A percentile compares a stretch with the other conserved stretches of the same genome.
Evolutionary conservation across 1,139 yeast genomes (phyloP).

Genomic region (Yamadazyma dendronema): DNA sequence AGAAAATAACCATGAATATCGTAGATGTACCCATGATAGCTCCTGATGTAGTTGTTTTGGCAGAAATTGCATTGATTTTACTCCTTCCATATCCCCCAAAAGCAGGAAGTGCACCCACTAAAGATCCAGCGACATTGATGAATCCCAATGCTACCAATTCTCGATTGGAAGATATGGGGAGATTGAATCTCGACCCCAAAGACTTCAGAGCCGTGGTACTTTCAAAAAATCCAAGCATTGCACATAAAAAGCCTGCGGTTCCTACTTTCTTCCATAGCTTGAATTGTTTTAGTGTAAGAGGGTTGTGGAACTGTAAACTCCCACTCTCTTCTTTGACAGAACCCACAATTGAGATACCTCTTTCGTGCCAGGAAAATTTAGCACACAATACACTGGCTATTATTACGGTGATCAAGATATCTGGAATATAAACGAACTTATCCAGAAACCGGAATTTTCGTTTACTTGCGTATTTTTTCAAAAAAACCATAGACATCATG

Average conservation of each 20-base stretch:
- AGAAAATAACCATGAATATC: constrained; percentile 57
- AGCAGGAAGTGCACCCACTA: constrained; percentile 82
- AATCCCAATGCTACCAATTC: constrained; percentile 82
- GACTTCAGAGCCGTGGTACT: constrained; percentile 91
- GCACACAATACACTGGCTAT: constrained; percentile 59
- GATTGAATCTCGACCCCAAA: constrained; percentile 61
- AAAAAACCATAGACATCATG: constrained; percentile 37
- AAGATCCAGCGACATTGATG: constrained; percentile 63
- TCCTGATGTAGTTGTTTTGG: constrained; percentile 81
- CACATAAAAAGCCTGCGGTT: constrained; percentile 68
- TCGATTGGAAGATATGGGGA: constrained; percentile 71
- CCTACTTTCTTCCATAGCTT: constrained; percentile 43
- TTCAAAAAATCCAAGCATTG: constrained; percentile 89
- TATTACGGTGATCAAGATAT: constrained; percentile 73
- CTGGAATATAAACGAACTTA: constrained; percentile 65
- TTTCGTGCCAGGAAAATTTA: constrained; percentile 50
- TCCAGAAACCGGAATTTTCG: constrained; percentile 16
- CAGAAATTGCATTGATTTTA: constrained; percentile 82
- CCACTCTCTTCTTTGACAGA: constrained; percentile 41
- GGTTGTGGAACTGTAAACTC: constrained; percentile 30
- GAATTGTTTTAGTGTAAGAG: constrained; percentile 26
- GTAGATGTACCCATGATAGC: constrained; percentile 76
- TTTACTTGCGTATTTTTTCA: constrained; percentile 37
- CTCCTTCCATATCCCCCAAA: constrained; percentile 97
- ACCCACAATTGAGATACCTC: constrained; percentile 72